phyloP scores from a whole-genome alignment of 1,284 basidiomycete genomes.

The Singerocomus inundabilis region DNA sequence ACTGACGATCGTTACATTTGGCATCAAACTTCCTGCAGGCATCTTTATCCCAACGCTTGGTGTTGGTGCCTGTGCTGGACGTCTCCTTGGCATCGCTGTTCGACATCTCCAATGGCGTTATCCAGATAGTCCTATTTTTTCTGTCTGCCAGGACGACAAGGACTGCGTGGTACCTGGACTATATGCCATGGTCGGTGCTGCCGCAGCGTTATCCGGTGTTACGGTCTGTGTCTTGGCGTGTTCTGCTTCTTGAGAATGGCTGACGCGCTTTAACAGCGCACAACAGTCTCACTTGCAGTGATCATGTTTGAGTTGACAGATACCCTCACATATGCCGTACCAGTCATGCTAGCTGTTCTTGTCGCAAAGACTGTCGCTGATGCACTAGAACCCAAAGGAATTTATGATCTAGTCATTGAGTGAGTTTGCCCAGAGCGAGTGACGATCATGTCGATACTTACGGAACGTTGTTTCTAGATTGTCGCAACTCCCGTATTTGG shows the following conservation, averaged over 20 bases:
- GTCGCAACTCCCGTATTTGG: conserved; percentile 85
- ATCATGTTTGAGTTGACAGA: conserved; percentile 99
- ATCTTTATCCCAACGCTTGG: conserved; percentile 98
- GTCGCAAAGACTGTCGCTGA: conserved; percentile 94
- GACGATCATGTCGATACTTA: neutral
- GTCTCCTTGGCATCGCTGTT: conserved; percentile 83
- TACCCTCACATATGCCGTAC: conserved; percentile 91
- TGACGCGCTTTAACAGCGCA: conserved; percentile 48
- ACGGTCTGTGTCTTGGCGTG: conserved; percentile 51
- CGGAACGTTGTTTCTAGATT: conserved; percentile 37
- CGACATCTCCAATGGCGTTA: conserved; percentile 75
- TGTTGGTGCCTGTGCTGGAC: conserved; percentile 94
- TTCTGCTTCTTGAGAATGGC: neutral
- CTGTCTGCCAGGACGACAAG: conserved; percentile 59
- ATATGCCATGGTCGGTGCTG: conserved; percentile 92
- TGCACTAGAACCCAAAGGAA: conserved; percentile 89
- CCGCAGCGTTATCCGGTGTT: conserved; percentile 84
- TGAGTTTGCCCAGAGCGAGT: conserved; percentile 35
- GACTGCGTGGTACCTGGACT: conserved; percentile 81
- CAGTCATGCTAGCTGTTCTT: conserved; percentile 88
- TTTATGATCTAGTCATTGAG: conserved; percentile 95
- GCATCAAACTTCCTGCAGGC: conserved; percentile 91
- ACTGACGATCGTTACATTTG: conserved; percentile 90
- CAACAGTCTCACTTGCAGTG: conserved; percentile 90
- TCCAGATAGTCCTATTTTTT: conserved; percentile 65